phyloP scores from a whole-genome alignment of 345 rosid genomes.

The Theobroma cacao region DNA sequence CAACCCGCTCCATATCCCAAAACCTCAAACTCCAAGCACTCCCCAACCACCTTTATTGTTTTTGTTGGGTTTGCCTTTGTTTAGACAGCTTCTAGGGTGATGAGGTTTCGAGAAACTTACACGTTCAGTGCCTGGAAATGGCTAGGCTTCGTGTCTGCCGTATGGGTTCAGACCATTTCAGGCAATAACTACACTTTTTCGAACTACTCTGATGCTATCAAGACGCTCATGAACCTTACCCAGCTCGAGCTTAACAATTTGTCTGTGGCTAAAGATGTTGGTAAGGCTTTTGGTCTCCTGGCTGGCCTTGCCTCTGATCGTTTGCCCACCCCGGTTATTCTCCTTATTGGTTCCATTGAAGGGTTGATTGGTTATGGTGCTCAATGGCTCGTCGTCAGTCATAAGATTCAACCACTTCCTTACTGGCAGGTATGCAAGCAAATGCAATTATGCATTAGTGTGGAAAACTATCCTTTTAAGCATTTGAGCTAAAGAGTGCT shows the following conservation, averaged over 20 bases:
- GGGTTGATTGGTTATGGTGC: conserved; percentile 88
- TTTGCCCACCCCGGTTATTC: conserved; percentile 56
- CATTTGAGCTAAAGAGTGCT: not conserved
- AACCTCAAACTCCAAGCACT: conserved; percentile 1
- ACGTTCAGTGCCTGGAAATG: conserved; percentile 55
- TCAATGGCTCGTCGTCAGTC: conserved; percentile 94
- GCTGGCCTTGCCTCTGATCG: conserved; percentile 93
- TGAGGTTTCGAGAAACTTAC: conserved; percentile 25
- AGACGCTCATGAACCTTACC: conserved; percentile 78
- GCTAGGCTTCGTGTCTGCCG: conserved; percentile 92
- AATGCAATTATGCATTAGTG: not conserved
- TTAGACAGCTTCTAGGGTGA: not conserved
- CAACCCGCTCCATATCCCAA: not conserved
- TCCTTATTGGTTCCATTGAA: conserved; percentile 81
- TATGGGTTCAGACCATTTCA: conserved; percentile 89
- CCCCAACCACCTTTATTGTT: not conserved
- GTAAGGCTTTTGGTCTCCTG: conserved; percentile 90
- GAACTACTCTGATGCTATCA: conserved; percentile 82
- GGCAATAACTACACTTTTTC: conserved; percentile 97
- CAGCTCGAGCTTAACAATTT: conserved; percentile 79
- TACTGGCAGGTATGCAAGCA: conserved; percentile 74
- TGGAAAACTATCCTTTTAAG: not conserved
- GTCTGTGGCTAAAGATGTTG: conserved; percentile 88
- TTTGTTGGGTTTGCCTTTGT: conserved; percentile 14
- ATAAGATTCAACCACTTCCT: conserved; percentile 54